Base-by-base conservation (phyloP, 129 eudicot genomes). In the Scalesia atractyloides region DNA sequence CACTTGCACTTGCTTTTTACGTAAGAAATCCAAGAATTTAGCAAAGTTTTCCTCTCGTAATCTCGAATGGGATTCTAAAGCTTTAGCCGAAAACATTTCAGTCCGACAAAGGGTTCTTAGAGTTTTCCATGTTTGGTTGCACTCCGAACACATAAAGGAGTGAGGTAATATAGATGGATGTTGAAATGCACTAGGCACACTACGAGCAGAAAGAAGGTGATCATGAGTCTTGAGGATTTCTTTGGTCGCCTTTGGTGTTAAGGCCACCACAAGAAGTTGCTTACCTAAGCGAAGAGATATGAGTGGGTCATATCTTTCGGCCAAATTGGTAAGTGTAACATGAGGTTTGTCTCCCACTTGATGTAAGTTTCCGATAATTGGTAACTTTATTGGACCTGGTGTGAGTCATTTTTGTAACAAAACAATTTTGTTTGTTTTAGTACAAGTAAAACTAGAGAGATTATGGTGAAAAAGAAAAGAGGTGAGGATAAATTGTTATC, bases 371-470 rank as follows among this genome's bases (percentile, higher is more conserved):
- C 77, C 77, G 36, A 60, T 34, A n/a, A 73, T 46, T 9, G 77
- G 77, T 47, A 65, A 73, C 47, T 51, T 24, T 22, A 34, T 34
- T 17, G 77, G 77, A 15, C 77, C 77, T 6, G 77, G 77, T 58
- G 77, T 69, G 52, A 73, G 44, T 24, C 18, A 13, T 4, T 60
- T 19, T 13, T 60, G 9, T 1, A 10, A 26, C 1, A 30, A 60
- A 30, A 60, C 18, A 7, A 26, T 60, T 60, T 60, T 14, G 41
- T 60, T 60, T 26, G 43, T 60, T 57, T 57, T 20, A 20, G n/a
- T 9, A 24, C 30, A 24, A 24, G 30, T 24, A 24, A 24, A 24
- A 24, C 30, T 0, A 24, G 30, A 24, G 2, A 24, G 30, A 24
- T 24, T 24, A 3, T 24, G 30, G 30, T 24, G 30, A 24, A 24